phyloP scores from a whole-genome alignment of 305 asterid genomes.

The Fraxinus floribunda region DNA sequence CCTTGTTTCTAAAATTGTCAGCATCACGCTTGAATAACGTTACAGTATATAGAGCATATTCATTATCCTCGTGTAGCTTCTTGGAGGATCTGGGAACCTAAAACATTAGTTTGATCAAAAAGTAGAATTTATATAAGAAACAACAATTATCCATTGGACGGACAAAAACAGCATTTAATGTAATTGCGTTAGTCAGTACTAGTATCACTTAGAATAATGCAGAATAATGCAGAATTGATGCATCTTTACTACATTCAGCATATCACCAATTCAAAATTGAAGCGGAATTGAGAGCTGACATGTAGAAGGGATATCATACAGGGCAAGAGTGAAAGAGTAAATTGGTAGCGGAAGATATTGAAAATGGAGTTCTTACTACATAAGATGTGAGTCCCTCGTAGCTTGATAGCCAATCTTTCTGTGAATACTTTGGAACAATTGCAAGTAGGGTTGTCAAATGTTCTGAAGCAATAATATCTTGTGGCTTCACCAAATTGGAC shows the following conservation, averaged over 20 bases:
- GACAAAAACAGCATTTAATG: background rate
- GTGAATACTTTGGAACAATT: conserved; percentile 80
- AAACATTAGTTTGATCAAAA: conserved; percentile 38
- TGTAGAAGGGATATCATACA: background rate
- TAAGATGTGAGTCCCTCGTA: conserved; percentile 82
- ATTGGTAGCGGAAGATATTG: background rate
- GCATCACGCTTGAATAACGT: conserved; percentile 92
- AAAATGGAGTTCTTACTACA: conserved; percentile 55
- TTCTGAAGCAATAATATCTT: conserved; percentile 75
- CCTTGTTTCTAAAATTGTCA: conserved; percentile 87
- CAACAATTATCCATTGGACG: background rate
- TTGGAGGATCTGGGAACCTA: conserved; percentile 98
- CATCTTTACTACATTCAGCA: background rate
- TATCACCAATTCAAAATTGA: background rate
- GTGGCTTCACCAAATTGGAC: conserved; percentile 87
- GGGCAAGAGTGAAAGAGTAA: background rate
- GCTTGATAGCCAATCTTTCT: conserved; percentile 92
- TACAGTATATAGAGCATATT: conserved; percentile 84
- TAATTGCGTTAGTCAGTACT: conserved; percentile 6
- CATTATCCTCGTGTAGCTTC: conserved; percentile 91
- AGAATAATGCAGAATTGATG: background rate
- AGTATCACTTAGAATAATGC: background rate
- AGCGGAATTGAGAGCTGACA: conserved; percentile 15
- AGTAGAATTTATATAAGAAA: conserved; percentile 23
- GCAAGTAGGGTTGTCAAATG: conserved; percentile 88